These are phyloP conservation scores for Cutaneotrichosporon cutaneum DNA, from an alignment of 1,284 basidiomycete species.

Conservation along the genomic window DNA sequence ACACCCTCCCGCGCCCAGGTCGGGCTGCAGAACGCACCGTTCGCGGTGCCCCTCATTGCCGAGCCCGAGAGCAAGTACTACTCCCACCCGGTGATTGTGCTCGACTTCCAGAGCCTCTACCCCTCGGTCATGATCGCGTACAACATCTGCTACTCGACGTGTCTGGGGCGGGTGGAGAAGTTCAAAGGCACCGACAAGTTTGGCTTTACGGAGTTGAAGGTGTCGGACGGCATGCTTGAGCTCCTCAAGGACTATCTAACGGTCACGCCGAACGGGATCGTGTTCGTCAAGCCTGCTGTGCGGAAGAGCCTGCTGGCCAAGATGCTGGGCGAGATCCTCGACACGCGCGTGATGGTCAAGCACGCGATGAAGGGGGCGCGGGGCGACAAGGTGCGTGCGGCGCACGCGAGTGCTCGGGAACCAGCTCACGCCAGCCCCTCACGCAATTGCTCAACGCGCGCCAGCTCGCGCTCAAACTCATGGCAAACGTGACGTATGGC, in stretches of 20 bases:
- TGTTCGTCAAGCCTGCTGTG: constrained; percentile 84
- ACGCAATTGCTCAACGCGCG: constrained; percentile 76
- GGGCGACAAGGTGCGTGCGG: constrained; percentile 65
- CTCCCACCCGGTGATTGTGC: constrained; percentile 81
- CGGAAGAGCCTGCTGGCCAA: constrained; percentile 81
- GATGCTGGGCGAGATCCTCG: constrained; percentile 89
- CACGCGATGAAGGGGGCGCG: constrained; percentile 82
- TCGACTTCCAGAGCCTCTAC: constrained; percentile 95
- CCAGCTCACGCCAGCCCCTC: constrained; percentile 61
- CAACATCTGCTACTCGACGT: constrained; percentile 96
- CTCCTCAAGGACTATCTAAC: constrained; percentile 70
- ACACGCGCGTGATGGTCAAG: constrained; percentile 98
- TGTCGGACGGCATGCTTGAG: constrained; percentile 67
- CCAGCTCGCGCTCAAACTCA: constrained; percentile 83
- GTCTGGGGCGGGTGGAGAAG: constrained; percentile 78
- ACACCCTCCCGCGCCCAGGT: constrained; percentile 85
- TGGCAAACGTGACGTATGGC: constrained; percentile 85
- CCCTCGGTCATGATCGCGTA: constrained; percentile 98
- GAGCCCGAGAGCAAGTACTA: constrained; percentile 93
- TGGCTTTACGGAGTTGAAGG: constrained; percentile 70
- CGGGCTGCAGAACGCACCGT: constrained; percentile 93
- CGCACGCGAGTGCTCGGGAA: neutral
- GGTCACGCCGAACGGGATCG: constrained; percentile 89
- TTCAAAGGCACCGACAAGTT: constrained; percentile 88
- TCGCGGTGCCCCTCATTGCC: constrained; percentile 85